Evolutionary conservation across 352 stramenopile species (phyloP).

Genomic region (Phytopythium boreale): DNA sequence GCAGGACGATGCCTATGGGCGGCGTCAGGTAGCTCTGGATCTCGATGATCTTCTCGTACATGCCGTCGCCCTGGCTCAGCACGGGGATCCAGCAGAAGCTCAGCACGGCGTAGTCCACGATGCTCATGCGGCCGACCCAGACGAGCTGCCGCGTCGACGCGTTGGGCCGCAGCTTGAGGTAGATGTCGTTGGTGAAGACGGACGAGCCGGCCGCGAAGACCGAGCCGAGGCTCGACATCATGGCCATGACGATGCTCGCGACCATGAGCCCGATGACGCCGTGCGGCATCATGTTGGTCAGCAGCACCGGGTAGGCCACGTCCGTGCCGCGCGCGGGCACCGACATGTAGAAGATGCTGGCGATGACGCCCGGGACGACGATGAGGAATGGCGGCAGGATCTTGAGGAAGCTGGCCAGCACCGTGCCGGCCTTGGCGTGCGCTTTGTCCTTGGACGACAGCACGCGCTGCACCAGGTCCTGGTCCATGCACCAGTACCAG

Average conservation of each 20-base stretch:
- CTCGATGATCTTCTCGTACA: constrained; percentile 63
- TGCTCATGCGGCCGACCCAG: constrained; percentile 51
- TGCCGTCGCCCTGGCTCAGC: constrained; percentile 40
- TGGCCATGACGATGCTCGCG: constrained; percentile 64
- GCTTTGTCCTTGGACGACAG: constrained; percentile 66
- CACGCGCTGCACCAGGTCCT: constrained; percentile 64
- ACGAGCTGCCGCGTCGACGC: constrained; percentile 59
- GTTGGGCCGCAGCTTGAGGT: constrained; percentile 45
- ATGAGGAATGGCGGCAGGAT: constrained; percentile 67
- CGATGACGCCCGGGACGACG: constrained; percentile 62
- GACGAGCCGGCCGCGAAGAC: constrained; percentile 61
- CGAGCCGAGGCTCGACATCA: constrained; percentile 70
- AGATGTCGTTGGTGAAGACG: constrained; percentile 66
- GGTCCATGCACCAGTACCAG: constrained; percentile 79
- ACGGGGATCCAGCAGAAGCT: constrained; percentile 70
- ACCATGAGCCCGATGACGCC: constrained; percentile 63
- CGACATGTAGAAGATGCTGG: constrained; percentile 56
- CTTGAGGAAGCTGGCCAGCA: constrained; percentile 58
- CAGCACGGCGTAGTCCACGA: constrained; percentile 42
- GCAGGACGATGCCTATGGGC: constrained; percentile 58
- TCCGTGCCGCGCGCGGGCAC: constrained; percentile 49
- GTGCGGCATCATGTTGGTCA: constrained; percentile 70
- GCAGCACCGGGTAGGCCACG: constrained; percentile 55
- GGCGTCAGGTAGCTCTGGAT: constrained; percentile 63
- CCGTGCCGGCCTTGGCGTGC: constrained; percentile 52